A percentile compares a stretch with the other conserved stretches of the same genome.
Conservation (phyloP, 2,329 filamentous ascomycete genomes). For the Paecilomyces formosus region DNA sequence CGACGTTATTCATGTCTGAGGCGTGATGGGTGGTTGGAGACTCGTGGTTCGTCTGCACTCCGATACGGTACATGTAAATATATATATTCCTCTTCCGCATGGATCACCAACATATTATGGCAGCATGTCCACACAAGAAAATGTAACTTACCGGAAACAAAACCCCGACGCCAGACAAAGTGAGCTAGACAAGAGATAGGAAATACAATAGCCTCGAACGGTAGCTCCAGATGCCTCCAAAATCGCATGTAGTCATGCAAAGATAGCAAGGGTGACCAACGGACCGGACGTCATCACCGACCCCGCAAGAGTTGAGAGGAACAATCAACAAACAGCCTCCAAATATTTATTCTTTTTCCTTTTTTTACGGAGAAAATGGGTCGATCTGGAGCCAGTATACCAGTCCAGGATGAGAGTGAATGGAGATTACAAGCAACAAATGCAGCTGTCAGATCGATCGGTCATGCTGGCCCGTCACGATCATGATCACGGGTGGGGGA, state of each 20-base stretch:
- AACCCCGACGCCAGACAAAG: neutral
- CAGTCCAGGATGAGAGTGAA: too few species aligned
- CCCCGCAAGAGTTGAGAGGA: neutral
- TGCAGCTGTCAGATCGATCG: neutral
- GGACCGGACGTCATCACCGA: neutral
- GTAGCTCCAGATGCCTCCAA: neutral
- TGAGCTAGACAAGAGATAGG: neutral
- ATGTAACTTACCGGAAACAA: neutral
- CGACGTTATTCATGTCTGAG: conserved; percentile 55
- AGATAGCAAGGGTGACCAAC: neutral
- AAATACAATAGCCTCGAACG: neutral
- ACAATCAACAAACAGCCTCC: neutral
- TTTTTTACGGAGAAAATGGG: neutral
- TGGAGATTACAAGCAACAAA: neutral
- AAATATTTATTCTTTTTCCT: neutral
- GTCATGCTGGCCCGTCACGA: neutral
- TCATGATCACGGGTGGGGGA: neutral
- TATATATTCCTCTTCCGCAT: neutral
- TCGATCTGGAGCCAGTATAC: neutral
- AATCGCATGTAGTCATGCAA: neutral
- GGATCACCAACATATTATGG: neutral
- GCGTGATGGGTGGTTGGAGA: neutral
- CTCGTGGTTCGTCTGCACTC: neutral
- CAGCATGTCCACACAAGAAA: neutral
- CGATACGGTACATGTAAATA: neutral